Evolutionary conservation across 2,329 filamentous ascomycete species (phyloP).

Genomic region (Alternaria sp.): DNA sequence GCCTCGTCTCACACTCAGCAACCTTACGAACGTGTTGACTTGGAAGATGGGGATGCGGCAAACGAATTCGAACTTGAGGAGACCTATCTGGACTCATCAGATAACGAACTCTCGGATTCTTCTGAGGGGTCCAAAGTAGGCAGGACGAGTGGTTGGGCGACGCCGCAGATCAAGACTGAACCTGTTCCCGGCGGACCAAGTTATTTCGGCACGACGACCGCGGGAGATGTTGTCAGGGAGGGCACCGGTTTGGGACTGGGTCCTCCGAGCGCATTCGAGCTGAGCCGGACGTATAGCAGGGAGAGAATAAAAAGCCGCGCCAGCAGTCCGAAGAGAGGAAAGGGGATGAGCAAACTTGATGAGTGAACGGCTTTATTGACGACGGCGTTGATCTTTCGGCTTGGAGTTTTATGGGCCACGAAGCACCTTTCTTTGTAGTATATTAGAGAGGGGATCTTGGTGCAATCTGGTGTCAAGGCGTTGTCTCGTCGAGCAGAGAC

Average conservation of each 20-base stretch:
- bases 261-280: slow-evolving; percentile 54
- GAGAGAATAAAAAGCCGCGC: slow-evolving; percentile 71
- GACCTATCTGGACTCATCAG: slow-evolving; percentile 60
- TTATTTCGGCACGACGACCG: slow-evolving; percentile 31
- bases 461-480: background rate
- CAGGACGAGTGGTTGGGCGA: slow-evolving; percentile 71
- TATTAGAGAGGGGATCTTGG: background rate
- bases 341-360: slow-evolving; percentile 29
- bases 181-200: slow-evolving; percentile 19
- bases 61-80: slow-evolving; percentile 76
- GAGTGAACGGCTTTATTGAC: slow-evolving; percentile 18
- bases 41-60: slow-evolving; percentile 74
- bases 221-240: slow-evolving; percentile 35
- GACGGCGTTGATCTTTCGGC: background rate
- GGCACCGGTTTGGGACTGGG: slow-evolving; percentile 45
- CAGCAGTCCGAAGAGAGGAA: slow-evolving; percentile 57
- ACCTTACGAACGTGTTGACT: slow-evolving; percentile 75
- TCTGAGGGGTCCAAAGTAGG: slow-evolving; percentile 66
- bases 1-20: slow-evolving; percentile 53
- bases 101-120: slow-evolving; percentile 68
- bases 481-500: background rate
- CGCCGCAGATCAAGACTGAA: slow-evolving; percentile 64
- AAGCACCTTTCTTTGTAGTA: background rate
- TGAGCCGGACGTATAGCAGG: slow-evolving; percentile 83
- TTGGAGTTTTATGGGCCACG: background rate